These are phyloP conservation scores for Tilletia caries DNA, from an alignment of 1,284 basidiomycete genomes.

Conservation along the genomic window DNA sequence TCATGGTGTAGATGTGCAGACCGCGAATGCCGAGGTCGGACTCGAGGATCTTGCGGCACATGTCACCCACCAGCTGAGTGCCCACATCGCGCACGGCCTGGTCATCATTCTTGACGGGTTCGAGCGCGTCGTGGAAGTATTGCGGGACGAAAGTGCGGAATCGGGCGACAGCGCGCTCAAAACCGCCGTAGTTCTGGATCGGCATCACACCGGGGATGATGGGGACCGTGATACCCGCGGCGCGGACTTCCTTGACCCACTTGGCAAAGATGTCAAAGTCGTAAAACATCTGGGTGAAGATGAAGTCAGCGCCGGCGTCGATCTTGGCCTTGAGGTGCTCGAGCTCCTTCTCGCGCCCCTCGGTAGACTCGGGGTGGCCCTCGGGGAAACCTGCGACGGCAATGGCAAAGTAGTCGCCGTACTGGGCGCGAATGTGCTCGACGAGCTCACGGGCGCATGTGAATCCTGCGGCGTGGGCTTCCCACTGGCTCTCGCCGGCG, in stretches of 20 bases:
- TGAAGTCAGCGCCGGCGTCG: slow-evolving; percentile 80
- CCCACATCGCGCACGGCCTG: slow-evolving; percentile 44
- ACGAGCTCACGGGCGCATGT: slow-evolving; percentile 48
- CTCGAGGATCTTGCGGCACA: slow-evolving; percentile 49
- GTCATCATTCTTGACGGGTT: slow-evolving; percentile 72
- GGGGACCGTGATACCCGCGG: slow-evolving; percentile 74
- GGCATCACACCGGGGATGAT: slow-evolving; percentile 96
- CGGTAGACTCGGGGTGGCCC: slow-evolving; percentile 59
- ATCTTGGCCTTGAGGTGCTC: slow-evolving; percentile 80
- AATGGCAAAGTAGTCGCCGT: slow-evolving; percentile 52
- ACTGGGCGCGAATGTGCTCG: slow-evolving; percentile 46
- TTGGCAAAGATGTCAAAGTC: slow-evolving; percentile 77
- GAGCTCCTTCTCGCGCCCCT: slow-evolving; percentile 64
- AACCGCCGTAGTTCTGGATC: slow-evolving; percentile 96
- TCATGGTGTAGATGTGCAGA: slow-evolving; percentile 54
- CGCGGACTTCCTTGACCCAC: slow-evolving; percentile 69
- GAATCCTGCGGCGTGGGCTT: slow-evolving; percentile 48
- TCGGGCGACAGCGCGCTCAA: slow-evolving; percentile 83
- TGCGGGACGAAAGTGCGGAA: slow-evolving; percentile 81
- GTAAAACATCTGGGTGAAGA: slow-evolving; percentile 96
- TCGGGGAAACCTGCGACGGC: slow-evolving; percentile 60
- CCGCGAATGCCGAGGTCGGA: slow-evolving; percentile 43
- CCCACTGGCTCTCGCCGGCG: slow-evolving; percentile 58
- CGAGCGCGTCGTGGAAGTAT: slow-evolving; percentile 72
- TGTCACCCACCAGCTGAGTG: slow-evolving; percentile 47